A percentile compares a stretch with the other conserved stretches of the same genome.
phyloP scores from a whole-genome alignment of 306 rosid genomes.

The Luffa acutangula region DNA sequence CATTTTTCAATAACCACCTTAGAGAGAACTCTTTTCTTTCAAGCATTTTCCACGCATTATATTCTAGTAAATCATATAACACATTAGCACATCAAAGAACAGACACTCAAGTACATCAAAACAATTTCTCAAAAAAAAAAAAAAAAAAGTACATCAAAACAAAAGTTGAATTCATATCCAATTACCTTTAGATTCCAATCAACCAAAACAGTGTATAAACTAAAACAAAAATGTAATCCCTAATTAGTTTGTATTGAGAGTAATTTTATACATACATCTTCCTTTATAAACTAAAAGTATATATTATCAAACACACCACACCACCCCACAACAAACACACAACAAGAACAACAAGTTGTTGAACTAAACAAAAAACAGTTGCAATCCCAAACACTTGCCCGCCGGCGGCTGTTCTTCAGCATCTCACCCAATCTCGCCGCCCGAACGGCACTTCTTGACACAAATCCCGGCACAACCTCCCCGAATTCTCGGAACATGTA shows the following conservation, averaged over 20 bases:
- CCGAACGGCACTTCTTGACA: constrained; percentile 17
- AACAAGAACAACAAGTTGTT: constrained; percentile 1
- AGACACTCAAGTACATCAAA: too few relatives aligned
- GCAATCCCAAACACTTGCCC: not conserved
- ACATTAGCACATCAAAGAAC: too few relatives aligned
- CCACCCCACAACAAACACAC: not conserved
- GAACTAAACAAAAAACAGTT: not conserved
- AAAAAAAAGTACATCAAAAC: too few relatives aligned
- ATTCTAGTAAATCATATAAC: too few relatives aligned
- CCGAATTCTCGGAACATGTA: constrained; percentile 38
- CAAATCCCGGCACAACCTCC: constrained; percentile 32
- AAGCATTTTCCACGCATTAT: too few relatives aligned
- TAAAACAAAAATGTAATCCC: too few relatives aligned
- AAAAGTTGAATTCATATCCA: too few relatives aligned
- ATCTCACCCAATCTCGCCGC: constrained; percentile 21
- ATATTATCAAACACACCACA: not conserved
- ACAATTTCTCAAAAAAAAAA: too few relatives aligned
- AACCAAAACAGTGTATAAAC: too few relatives aligned
- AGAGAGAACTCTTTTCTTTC: too few relatives aligned
- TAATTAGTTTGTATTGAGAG: not conserved
- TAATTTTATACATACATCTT: not conserved
- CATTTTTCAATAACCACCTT: too few relatives aligned
- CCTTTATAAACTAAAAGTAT: not conserved
- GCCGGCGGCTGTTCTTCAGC: not conserved
- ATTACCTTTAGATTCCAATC: too few relatives aligned